phyloP scores from a whole-genome alignment of 495 filamentous ascomycete species.

The Aspergillus sclerotioniger region DNA sequence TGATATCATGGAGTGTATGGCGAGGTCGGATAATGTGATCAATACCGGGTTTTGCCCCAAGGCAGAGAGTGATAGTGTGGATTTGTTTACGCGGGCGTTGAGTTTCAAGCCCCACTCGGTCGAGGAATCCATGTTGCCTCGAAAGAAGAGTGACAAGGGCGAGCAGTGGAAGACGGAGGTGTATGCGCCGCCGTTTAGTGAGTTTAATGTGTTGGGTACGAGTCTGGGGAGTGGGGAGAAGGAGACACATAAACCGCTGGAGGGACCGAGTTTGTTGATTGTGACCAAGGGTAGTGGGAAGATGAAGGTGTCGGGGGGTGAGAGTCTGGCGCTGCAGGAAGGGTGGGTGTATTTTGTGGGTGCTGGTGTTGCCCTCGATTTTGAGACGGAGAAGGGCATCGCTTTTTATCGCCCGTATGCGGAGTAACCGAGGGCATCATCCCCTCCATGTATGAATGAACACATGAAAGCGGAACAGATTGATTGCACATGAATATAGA shows the following conservation, averaged over 20 bases:
- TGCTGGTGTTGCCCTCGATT: constrained; percentile 52
- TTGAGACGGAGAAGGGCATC: constrained; percentile 48
- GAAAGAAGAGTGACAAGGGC: constrained; percentile 51
- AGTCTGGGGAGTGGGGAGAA: constrained; percentile 54
- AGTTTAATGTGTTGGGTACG: constrained; percentile 68
- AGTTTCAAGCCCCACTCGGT: constrained; percentile 60
- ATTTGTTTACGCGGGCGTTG: constrained; percentile 59
- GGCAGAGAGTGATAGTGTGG: constrained; percentile 58
- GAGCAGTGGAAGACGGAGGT: constrained; percentile 56
- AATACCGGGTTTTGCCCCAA: constrained; percentile 73
- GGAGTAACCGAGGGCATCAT: too few relatives aligned
- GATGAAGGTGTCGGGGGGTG: constrained; percentile 46
- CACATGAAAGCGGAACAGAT: too few relatives aligned
- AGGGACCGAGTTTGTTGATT: constrained; percentile 65
- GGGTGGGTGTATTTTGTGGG: constrained; percentile 69
- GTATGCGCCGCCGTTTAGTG: constrained; percentile 67
- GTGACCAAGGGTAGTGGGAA: constrained; percentile 59
- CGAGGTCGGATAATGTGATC: constrained; percentile 75
- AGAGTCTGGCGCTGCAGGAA: constrained; percentile 53
- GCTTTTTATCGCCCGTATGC: constrained; percentile 57
- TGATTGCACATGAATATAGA: too few relatives aligned
- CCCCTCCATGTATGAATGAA: too few relatives aligned
- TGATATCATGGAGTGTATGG: constrained; percentile 86
- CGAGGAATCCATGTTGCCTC: constrained; percentile 48
- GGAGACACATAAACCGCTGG: constrained; percentile 55